Conservation (phyloP, 306 rosid species). For the Quercus cerris region DNA sequence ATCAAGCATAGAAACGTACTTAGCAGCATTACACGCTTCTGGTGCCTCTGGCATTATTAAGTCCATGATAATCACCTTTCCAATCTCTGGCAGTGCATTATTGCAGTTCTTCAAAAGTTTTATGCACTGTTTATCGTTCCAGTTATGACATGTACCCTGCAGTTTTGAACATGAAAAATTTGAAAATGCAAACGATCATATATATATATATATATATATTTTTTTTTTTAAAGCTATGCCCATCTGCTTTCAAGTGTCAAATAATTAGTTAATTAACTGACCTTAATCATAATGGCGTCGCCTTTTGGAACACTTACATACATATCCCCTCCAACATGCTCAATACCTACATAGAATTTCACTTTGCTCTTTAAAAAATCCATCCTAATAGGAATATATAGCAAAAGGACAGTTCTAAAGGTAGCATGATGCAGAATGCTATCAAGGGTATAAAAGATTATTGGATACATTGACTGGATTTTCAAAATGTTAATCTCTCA, state of each 20-base stretch:
- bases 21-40: conserved; percentile 1
- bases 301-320: conserved; percentile 26
- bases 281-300: conserved; percentile 33
- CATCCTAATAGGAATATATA: no score
- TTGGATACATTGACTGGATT: background rate
- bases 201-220: no score
- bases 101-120: conserved; percentile 17
- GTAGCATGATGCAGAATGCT: no score
- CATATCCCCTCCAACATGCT: conserved; percentile 15
- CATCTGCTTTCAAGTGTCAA: background rate
- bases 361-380: no score
- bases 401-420: no score
- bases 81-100: conserved; percentile 25
- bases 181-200: no score
- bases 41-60: conserved; percentile 30
- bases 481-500: background rate
- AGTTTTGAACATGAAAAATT: background rate
- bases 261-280: background rate
- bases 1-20: conserved; percentile 22
- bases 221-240: no score
- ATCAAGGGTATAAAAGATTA: background rate
- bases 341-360: background rate
- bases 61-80: conserved; percentile 36
- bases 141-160: conserved; percentile 25
- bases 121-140: conserved; percentile 32